Evolutionary conservation across 2,329 filamentous ascomycete species (phyloP).

Genomic region (Myriangium duriaei): DNA sequence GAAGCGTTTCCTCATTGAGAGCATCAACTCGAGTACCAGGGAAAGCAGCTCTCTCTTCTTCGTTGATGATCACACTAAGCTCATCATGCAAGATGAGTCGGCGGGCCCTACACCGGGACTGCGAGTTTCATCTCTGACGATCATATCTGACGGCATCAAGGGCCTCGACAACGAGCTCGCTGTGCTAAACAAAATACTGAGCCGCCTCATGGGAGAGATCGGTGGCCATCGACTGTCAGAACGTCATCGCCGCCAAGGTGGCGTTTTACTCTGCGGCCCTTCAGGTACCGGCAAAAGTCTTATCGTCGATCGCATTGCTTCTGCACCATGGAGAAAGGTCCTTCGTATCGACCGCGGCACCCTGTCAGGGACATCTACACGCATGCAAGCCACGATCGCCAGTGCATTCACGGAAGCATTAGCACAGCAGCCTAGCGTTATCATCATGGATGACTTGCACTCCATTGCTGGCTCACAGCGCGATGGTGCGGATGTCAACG

Average conservation of each 20-base stretch:
- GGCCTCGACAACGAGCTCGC: constrained; percentile 54
- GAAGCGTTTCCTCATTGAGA: constrained; percentile 48
- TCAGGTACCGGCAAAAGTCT: constrained; percentile 75
- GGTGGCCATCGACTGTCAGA: constrained; percentile 10
- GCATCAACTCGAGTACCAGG: constrained; percentile 34
- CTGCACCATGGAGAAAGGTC: constrained; percentile 56
- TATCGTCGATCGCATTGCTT: constrained; percentile 54
- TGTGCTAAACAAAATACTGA: constrained; percentile 54
- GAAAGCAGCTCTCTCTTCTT: constrained; percentile 10
- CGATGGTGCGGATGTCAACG: constrained; percentile 27
- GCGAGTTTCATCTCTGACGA: constrained; percentile 11
- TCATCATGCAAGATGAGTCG: constrained; percentile 15
- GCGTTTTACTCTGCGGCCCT: constrained; percentile 66
- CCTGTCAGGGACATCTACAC: constrained; percentile 26
- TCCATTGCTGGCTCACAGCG: constrained; percentile 48
- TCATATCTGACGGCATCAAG: constrained; percentile 43
- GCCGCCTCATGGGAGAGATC: constrained; percentile 19
- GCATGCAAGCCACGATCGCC: constrained; percentile 39
- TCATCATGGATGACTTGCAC: constrained; percentile 70
- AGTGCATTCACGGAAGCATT: constrained; percentile 58
- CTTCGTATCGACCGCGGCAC: constrained; percentile 43
- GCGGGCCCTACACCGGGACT: constrained; percentile 10
- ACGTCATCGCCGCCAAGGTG: constrained; percentile 32
- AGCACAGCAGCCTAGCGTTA: constrained; percentile 57
- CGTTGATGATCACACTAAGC: constrained; percentile 17